phyloP scores from a whole-genome alignment of 2,329 filamentous ascomycete species.

The Botrytis cinerea region DNA sequence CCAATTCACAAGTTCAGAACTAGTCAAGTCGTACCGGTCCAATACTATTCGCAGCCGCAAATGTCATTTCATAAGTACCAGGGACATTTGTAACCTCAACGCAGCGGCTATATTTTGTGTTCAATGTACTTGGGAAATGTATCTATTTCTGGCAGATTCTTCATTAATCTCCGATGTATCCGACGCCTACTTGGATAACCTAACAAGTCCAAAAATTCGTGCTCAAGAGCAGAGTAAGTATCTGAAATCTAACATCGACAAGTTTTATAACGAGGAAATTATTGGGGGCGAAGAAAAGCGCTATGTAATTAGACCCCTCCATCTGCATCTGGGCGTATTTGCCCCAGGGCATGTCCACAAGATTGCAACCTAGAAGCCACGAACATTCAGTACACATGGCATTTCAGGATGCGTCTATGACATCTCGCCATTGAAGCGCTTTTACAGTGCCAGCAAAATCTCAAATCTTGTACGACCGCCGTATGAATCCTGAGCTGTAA shows the following conservation, averaged over 20 bases:
- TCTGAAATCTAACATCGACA: background rate
- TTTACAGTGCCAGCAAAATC: background rate
- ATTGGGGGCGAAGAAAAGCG: background rate
- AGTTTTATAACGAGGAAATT: background rate
- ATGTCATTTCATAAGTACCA: constrained; percentile 5
- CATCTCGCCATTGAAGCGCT: background rate
- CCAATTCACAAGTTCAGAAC: background rate
- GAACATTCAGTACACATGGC: constrained; percentile 3
- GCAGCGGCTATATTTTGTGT: constrained; percentile 17
- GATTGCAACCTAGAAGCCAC: constrained; percentile 11
- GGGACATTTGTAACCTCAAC: constrained; percentile 4
- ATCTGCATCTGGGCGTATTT: background rate
- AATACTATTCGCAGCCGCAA: constrained; percentile 10
- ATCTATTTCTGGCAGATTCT: background rate
- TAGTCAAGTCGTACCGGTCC: background rate
- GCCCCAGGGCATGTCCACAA: background rate
- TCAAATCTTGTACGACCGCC: background rate
- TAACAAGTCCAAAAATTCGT: background rate
- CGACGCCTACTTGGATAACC: background rate
- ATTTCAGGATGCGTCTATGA: background rate
- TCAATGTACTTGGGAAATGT: background rate
- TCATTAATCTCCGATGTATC: constrained; percentile 1
- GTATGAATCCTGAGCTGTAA: background rate
- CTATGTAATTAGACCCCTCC: constrained; percentile 2
- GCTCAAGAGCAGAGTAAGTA: background rate